Conservation (phyloP, 2,329 filamentous ascomycete species). For the Hyphodiscus sp. region DNA sequence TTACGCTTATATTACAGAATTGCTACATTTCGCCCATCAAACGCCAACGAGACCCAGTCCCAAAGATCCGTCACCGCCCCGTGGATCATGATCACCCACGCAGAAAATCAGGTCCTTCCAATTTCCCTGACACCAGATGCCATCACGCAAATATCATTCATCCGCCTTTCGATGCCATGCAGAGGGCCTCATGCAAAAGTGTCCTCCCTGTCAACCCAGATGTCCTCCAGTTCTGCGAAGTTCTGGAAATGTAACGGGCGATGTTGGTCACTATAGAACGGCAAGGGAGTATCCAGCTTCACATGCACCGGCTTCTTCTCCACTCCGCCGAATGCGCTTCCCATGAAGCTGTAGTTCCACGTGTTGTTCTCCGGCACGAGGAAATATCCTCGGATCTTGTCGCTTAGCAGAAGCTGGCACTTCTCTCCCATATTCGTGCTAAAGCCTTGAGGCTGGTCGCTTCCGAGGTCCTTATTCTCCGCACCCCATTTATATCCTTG, state of each 20-base stretch:
- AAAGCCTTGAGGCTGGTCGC: slow-evolving; percentile 92
- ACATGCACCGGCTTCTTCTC: slow-evolving; percentile 90
- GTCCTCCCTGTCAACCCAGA: slow-evolving; percentile 88
- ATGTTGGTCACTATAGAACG: slow-evolving; percentile 91
- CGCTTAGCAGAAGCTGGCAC: slow-evolving; percentile 85
- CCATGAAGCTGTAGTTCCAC: slow-evolving; percentile 99
- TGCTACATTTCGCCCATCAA: slow-evolving; percentile 18
- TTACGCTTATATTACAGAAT: slow-evolving; percentile 18
- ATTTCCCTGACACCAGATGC: slow-evolving; percentile 5
- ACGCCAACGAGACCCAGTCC: slow-evolving; percentile 13
- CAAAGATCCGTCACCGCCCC: slow-evolving; percentile 16
- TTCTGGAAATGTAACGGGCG: slow-evolving; percentile 93
- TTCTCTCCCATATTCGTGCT: slow-evolving; percentile 89
- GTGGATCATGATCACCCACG: slow-evolving; percentile 4
- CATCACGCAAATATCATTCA: neutral
- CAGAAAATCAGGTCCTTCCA: slow-evolving; percentile 1
- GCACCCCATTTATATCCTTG: slow-evolving; percentile 94
- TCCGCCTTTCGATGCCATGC: neutral
- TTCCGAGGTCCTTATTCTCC: slow-evolving; percentile 88
- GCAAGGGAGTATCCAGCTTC: slow-evolving; percentile 83
- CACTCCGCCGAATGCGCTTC: slow-evolving; percentile 75
- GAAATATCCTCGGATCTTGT: slow-evolving; percentile 94
- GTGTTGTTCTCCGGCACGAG: slow-evolving; percentile 81
- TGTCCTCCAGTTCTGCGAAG: slow-evolving; percentile 94
- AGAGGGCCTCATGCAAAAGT: slow-evolving; percentile 66